Conservation (phyloP, 352 stramenopile species). For the Phytophthora fragariae region DNA sequence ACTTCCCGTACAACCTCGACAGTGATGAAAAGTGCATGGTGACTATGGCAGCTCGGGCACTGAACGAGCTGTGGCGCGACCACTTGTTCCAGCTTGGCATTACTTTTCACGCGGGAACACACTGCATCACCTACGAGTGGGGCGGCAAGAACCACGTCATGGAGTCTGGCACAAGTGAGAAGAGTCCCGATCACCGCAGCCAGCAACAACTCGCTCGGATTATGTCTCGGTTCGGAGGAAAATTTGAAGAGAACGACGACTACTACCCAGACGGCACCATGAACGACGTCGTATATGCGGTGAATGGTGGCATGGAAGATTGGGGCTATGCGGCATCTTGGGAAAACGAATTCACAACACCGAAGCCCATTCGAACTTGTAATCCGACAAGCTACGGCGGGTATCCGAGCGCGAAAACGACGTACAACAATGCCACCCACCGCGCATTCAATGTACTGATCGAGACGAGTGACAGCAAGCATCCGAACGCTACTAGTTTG, state of each 20-base stretch:
- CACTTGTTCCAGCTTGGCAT: constrained; percentile 96
- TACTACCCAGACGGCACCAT: constrained; percentile 85
- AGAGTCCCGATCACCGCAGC: constrained; percentile 61
- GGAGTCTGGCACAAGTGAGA: constrained; percentile 46
- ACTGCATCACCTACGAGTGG: constrained; percentile 97
- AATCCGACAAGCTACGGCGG: constrained; percentile 85
- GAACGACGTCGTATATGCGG: constrained; percentile 96
- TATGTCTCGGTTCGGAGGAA: constrained; percentile 77
- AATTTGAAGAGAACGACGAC: constrained; percentile 60
- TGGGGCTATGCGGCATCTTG: constrained; percentile 93
- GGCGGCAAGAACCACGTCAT: constrained; percentile 88
- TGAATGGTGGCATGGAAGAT: constrained; percentile 97
- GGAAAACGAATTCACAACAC: constrained; percentile 65
- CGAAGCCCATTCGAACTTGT: constrained; percentile 72
- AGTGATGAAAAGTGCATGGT: constrained; percentile 86
- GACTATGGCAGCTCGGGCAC: constrained; percentile 91
- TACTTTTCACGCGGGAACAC: constrained; percentile 97
- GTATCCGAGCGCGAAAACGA: constrained; percentile 87
- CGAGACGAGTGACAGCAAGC: constrained; percentile 93
- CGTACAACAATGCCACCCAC: constrained; percentile 92
- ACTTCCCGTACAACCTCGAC: constrained; percentile 95
- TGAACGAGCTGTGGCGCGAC: constrained; percentile 96
- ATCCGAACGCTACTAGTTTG: constrained; percentile 66
- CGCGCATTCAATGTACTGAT: constrained; percentile 95
- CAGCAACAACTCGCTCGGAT: constrained; percentile 59